phyloP scores from a whole-genome alignment of 257 asterid genomes.

The Ajuga chamaepitys region DNA sequence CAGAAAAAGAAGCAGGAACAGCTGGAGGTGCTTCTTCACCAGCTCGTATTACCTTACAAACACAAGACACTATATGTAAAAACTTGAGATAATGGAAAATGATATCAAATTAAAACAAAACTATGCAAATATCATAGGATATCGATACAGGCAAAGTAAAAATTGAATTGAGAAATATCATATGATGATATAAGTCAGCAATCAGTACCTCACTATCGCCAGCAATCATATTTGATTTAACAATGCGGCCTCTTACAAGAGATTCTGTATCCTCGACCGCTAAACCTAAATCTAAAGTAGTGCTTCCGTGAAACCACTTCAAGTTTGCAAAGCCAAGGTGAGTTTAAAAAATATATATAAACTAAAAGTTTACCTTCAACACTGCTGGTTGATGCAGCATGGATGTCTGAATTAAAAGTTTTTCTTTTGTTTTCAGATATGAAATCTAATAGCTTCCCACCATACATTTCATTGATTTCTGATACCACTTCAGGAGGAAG shows the following conservation, averaged over 20 bases:
- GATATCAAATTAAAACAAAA: not conserved
- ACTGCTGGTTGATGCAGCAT: conserved; percentile 13
- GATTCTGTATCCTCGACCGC: conserved; percentile 21
- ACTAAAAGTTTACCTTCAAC: conserved; percentile 31
- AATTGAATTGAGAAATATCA: not conserved
- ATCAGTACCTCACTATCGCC: conserved; percentile 27
- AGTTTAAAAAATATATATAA: too few species aligned
- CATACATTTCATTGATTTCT: conserved; percentile 79
- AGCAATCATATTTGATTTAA: conserved; percentile 17
- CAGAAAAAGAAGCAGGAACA: conserved; percentile 30
- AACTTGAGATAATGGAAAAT: not conserved
- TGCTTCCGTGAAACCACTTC: conserved; percentile 5
- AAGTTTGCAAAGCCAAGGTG: not conserved
- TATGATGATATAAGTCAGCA: not conserved
- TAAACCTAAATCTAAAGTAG: conserved; percentile 22
- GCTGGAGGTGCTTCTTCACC: conserved; percentile 23
- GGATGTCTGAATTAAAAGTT: conserved; percentile 6
- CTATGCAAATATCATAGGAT: not conserved
- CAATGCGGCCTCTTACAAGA: conserved; percentile 12
- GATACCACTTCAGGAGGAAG: conserved; percentile 86
- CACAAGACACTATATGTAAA: not conserved
- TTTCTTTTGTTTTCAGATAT: conserved; percentile 48
- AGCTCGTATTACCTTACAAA: conserved; percentile 25
- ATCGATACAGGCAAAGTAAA: not conserved
- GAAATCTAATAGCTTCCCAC: conserved; percentile 56